These are phyloP conservation scores for Microstegium vimineum DNA, from an alignment of 176 grass and related monocot genomes.

Conservation along the genomic window DNA sequence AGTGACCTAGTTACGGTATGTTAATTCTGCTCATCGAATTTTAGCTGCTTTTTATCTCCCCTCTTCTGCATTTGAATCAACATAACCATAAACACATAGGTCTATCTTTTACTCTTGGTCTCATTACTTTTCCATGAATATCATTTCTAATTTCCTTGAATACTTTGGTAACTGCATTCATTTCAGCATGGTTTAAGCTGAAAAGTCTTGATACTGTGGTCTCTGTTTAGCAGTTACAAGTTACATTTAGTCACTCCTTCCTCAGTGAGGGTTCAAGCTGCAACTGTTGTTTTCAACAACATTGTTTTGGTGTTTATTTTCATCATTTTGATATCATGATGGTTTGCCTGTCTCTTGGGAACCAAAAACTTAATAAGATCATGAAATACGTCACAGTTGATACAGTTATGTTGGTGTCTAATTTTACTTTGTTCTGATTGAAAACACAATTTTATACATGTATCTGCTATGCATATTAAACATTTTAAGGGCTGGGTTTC, in stretches of 20 bases:
- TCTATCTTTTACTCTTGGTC: not conserved
- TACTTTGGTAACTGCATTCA: not conserved
- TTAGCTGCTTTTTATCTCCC: not conserved
- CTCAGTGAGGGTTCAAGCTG: not conserved
- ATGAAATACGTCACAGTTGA: not conserved
- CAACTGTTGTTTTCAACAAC: not conserved
- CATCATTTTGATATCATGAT: not conserved
- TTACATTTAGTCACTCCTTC: not conserved
- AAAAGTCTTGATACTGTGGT: not conserved
- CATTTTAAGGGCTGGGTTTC: not conserved
- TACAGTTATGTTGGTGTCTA: not conserved
- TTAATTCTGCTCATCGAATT: constrained; percentile 9
- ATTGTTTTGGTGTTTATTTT: not conserved
- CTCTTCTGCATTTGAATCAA: constrained; percentile 8
- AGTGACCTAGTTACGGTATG: constrained; percentile 94
- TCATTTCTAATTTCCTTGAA: not conserved
- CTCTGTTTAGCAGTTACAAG: not conserved
- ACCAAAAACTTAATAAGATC: not conserved
- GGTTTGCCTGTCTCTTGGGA: not conserved
- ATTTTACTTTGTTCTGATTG: not conserved
- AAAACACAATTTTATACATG: not conserved
- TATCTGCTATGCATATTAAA: not conserved
- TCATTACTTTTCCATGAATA: not conserved
- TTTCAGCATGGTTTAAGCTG: not conserved
- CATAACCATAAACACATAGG: not conserved